Base-by-base conservation (phyloP, 176 grass and related monocot genomes). In the Microstegium vimineum region DNA sequence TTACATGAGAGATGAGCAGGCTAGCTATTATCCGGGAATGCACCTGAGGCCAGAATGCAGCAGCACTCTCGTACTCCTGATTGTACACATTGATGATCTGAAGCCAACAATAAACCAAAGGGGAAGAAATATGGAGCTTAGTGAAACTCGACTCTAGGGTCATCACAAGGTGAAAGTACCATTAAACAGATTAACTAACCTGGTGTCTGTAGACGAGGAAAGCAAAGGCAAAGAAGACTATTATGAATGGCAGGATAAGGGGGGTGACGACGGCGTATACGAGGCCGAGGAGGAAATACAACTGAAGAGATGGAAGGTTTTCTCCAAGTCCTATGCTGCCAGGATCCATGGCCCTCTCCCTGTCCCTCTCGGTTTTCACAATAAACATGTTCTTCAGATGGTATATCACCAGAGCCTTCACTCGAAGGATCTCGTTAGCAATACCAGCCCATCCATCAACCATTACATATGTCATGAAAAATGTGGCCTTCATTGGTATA, bases 401-500 rank as follows among this genome's bases (percentile, higher is more conserved):
- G 69, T 90, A 98, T 52, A 98, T 85, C 18, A 95, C 92, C 54
- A 98, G 64, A 65, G 84, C 89, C 76, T 93, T 95, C 84, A 93
- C 75, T 9, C 96, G 82, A 77, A 98, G 90, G 45, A 98, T 98
- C 84, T 98, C 96, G 18, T 90, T 95, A 13, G 95, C 95, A 28
- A 93, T 85, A 32, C 95, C 92, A 76, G 95, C 92, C 95, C 95
- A 98, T 30, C 96, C 96, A 66, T 98, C 96, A n/a, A 98, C 82
- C 96, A 98, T 98, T 90, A 95, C 90, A 68, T 81, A 98, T 37
- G 92, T 98, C 95, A 98, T 98, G 74, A 98, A 98, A 79, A 98
- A 98, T 84, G 95, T 98, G 81, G 95, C 95, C 74, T 98, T 98
- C 95, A 98, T 98, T 85, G 95, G 95, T 87, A 98, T 94, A 35